Evolutionary conservation across 164 flowering plant species (phyloP).

Genomic region (Aristolochia fimbriata): DNA sequence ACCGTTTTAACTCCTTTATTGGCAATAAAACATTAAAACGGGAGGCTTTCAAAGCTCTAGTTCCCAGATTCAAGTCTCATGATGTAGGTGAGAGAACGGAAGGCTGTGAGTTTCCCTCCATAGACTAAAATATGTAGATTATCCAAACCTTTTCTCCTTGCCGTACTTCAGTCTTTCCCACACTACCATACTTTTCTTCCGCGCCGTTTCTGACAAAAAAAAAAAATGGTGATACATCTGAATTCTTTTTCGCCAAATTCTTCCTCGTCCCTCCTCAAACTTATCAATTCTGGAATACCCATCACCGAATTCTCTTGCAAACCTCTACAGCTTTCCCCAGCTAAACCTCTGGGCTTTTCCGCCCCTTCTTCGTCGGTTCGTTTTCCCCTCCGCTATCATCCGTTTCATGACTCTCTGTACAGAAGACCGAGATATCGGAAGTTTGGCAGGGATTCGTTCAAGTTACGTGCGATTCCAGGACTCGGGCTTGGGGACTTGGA

Average conservation of each 20-base stretch:
- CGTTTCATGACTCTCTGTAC: too few relatives aligned
- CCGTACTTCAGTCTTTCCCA: not conserved
- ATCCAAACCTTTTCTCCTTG: not conserved
- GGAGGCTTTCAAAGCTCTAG: not conserved
- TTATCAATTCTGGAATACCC: slow-evolving; percentile 8
- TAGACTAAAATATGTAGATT: not conserved
- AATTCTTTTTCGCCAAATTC: not conserved
- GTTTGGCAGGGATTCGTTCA: too few relatives aligned
- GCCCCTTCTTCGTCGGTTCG: slow-evolving; percentile 7
- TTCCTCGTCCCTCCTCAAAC: not conserved
- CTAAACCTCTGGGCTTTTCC: slow-evolving; percentile 31
- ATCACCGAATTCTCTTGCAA: slow-evolving; percentile 10
- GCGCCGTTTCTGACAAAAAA: not conserved
- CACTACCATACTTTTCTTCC: not conserved
- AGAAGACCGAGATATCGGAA: too few relatives aligned
- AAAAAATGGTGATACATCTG: not conserved
- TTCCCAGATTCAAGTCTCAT: not conserved
- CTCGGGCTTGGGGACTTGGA: slow-evolving; percentile 45
- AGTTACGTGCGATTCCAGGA: slow-evolving; percentile 22
- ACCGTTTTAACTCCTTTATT: too few relatives aligned
- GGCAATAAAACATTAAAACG: too few relatives aligned
- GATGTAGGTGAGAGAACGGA: not conserved
- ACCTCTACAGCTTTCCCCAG: not conserved
- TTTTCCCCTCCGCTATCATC: not conserved
- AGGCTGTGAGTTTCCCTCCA: not conserved